phyloP scores from a whole-genome alignment of 345 rosid genomes.

The Theobroma cacao region DNA sequence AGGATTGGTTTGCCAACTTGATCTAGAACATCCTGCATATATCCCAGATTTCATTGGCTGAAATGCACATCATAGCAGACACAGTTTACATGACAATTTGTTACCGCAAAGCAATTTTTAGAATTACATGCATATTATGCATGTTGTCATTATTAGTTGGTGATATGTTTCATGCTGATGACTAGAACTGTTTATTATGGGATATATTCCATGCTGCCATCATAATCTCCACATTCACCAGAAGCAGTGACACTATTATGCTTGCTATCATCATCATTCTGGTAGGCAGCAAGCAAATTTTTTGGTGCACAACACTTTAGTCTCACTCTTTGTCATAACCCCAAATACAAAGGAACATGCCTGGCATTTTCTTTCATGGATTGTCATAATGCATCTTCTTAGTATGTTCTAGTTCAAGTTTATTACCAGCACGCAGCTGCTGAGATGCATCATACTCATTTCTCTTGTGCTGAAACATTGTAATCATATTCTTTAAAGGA shows the following conservation, averaged over 20 bases:
- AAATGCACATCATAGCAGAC: background rate
- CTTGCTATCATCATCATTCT: background rate
- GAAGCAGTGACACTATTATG: background rate
- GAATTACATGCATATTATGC: background rate
- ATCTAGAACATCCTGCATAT: background rate
- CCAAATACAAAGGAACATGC: background rate
- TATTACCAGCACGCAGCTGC: background rate
- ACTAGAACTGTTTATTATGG: background rate
- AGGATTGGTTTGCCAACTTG: background rate
- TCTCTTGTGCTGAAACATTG: background rate
- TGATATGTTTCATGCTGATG: background rate
- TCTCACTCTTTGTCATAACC: background rate
- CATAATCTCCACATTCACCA: background rate
- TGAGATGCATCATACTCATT: background rate
- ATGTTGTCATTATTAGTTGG: background rate
- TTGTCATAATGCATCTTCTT: background rate
- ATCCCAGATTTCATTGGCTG: background rate
- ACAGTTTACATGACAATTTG: background rate
- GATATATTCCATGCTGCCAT: background rate
- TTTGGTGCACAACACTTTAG: background rate
- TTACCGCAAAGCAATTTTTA: background rate
- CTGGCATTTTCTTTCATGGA: background rate
- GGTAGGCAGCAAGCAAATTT: background rate
- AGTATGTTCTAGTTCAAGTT: background rate
- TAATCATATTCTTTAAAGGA: background rate